Percentiles rank a stretch among this genome's conserved stretches.
phyloP scores from a whole-genome alignment of 2,329 filamentous ascomycete species.

The Pseudocercospora cruenta region DNA sequence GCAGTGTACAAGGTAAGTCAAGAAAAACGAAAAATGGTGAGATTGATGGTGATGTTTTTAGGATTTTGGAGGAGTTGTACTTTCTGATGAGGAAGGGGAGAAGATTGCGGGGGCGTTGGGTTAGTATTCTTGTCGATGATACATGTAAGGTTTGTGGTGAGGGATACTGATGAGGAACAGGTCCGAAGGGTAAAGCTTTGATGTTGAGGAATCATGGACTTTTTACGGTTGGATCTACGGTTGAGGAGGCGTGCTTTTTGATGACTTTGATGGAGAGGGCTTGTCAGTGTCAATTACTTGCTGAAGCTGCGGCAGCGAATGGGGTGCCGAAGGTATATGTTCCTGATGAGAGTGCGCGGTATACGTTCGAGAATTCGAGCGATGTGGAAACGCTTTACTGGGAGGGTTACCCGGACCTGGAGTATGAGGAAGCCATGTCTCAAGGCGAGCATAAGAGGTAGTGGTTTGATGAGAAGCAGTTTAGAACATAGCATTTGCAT shows the following conservation, averaged over 20 bases:
- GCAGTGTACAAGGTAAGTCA: constrained; percentile 57
- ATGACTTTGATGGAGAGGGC: constrained; percentile 70
- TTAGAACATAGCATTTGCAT: background rate
- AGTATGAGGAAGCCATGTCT: constrained; percentile 38
- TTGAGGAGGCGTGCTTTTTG: constrained; percentile 74
- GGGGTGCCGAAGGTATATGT: constrained; percentile 58
- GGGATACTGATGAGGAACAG: constrained; percentile 36
- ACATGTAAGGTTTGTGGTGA: too few relatives aligned
- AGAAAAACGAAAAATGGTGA: constrained; percentile 2
- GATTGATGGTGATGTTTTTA: constrained; percentile 24
- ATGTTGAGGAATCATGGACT: constrained; percentile 74
- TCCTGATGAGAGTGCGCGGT: constrained; percentile 58
- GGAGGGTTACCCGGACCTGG: constrained; percentile 57
- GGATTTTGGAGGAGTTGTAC: constrained; percentile 66
- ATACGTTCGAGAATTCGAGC: constrained; percentile 54
- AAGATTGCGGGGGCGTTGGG: constrained; percentile 60
- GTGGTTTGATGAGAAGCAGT: background rate
- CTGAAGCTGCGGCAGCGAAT: constrained; percentile 66
- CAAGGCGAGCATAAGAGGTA: background rate
- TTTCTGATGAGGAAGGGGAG: constrained; percentile 64
- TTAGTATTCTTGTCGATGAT: too few relatives aligned
- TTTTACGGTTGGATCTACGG: constrained; percentile 69
- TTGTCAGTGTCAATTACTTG: constrained; percentile 68
- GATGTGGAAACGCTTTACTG: constrained; percentile 56
- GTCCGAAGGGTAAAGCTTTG: constrained; percentile 62